Base-by-base conservation (phyloP, 1,284 basidiomycete genomes). In the Grifola frondosa region DNA sequence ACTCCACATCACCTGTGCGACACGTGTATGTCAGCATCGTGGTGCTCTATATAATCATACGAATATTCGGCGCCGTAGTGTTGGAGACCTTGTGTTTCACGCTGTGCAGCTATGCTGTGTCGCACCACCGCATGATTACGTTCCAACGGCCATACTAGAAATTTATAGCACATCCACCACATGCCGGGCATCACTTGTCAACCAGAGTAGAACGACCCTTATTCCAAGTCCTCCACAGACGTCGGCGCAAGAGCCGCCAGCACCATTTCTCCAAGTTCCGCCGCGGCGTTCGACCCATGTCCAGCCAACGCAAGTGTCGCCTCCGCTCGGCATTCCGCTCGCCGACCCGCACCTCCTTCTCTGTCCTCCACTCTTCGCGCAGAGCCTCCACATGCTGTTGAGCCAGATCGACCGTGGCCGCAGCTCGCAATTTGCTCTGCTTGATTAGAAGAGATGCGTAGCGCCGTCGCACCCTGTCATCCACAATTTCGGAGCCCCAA, bases 381-480 rank as follows among this genome's bases (percentile, higher is more conserved):
- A 44, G 44, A 52, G 53, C 45, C 44, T 56, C 45, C 39, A 44
- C 44, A 51, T 30, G 49, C 67, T 26, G 29, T 23, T 57, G 53
- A 3, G 30, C 33, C 7, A 45, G 50, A 5, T 29, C 22, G 47
- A 46, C 41, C 21, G 42, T 37, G 37, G 64, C 52, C 19, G 74
- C 73, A 40, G 83, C 71, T 48, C 75, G 74, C 41, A 68, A 54
- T 26, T 77, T 71, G 10, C 80, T 77, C 63, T 86, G 78, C 59
- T 81, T 83, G 36, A 79, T 53, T 31, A 81, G 83, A 31, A 83
- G 67, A 17, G 60, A 64, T 6, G 71, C 72, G 34, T 86, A 60
- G 23, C 81, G 75, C 41, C 78, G 73, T 50, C 74, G 71, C 13
- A 88, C 84, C 16, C 70, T 65, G 39, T 69, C 65, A 61, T 84